Base-by-base conservation (phyloP, 164 flowering plant genomes). In the Vitis rotundifolia region DNA sequence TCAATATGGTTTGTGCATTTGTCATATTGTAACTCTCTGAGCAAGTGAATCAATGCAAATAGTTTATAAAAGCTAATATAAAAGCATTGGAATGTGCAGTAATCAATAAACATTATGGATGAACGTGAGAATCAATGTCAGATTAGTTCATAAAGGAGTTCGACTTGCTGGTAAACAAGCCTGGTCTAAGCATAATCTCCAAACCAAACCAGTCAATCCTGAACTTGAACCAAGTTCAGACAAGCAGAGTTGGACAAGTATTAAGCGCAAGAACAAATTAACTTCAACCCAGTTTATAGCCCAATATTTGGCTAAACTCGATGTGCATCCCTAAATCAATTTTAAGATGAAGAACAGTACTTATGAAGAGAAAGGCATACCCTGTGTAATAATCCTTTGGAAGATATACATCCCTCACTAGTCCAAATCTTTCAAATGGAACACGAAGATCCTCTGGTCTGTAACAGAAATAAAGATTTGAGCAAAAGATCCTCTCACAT, bases 341-440 rank as follows among this genome's bases (percentile, higher is more conserved):
- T 37, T 37, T 37, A 37, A 37, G 44, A 37, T 37, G 7, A 37
- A 37, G 44, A 37, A 37, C 31, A 60, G 49, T 18, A 37, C 9
- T 8, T n/a, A 13, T 28, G 29, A 60, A 22, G 22, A 2, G 22
- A 18, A 67, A 78, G 52, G 16, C 92, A 83, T 64, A 92, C 97
- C 97, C 95, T 44, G 95, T 77, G 75, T 92, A 86, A 70, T 87
- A 92, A 71, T 92, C 92, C 77, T 82, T 90, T 1, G 97, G 97
- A 61, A 90, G 77, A 77, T 90, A 90, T 2, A 92, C 92, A 75
- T 92, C 95, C 76, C 97, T 82, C 9, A 92, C 92, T 69, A 81
- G 71, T 63, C 97, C 97, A 81, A 80, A 92, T 66, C 93, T 84
- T 84, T 92, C 97, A 76, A 92, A 92, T 13, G 91, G 90, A 60